Evolutionary conservation across 2,329 filamentous ascomycete genomes (phyloP), one percentile per base, ranked within the genome.

Genomic region (Knoxdaviesia proteae): DNA sequence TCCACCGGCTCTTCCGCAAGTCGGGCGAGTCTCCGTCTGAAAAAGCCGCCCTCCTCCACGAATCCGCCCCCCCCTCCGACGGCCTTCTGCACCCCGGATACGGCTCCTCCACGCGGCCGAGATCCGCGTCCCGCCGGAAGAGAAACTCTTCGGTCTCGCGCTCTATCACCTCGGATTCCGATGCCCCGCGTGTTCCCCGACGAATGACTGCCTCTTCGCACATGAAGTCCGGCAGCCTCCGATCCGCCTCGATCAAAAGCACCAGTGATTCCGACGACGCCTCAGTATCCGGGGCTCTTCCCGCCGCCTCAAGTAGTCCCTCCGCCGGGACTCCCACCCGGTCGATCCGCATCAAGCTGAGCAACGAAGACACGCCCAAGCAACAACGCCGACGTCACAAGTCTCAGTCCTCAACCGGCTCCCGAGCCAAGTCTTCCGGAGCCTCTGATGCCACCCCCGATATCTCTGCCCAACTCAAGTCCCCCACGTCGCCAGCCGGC

Each of bases 331-430:
- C 39, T n/a, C 36, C 40, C 11, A 20, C 40, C 52, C 72, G 84
- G 44, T 93, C 86, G 2, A 94, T 94, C 49, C 75, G 86, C 36
- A 94, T 96, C 53, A 93, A 90, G 60, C 67, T 94, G 9, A 77
- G 88, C 57, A 83, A 78, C 48, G 83, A 94, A 51, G 83, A 86
- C 45, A 71, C 74, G 36, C 62, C 80, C 44, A 69, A 77, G 48
- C 77, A 83, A 56, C 74, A 81, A 45, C 87, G 84, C 56, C 83
- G 80, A 55, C 71, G 78, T 53, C 70, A 69, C 51, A 79, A 74
- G 57, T 64, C 66, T 29, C 66, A 70, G 4, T 51, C 39, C 53
- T 54, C 41, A 56, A 55, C 9, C 51, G 54, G 39, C 3, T 40
- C 45, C 9, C 45, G 46, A 1, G 36, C 40, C 33, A 46, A 45